These are phyloP conservation scores for Stagonosporopsis rhizophila DNA, from an alignment of 2,329 filamentous ascomycete species.

Conservation along the genomic window DNA sequence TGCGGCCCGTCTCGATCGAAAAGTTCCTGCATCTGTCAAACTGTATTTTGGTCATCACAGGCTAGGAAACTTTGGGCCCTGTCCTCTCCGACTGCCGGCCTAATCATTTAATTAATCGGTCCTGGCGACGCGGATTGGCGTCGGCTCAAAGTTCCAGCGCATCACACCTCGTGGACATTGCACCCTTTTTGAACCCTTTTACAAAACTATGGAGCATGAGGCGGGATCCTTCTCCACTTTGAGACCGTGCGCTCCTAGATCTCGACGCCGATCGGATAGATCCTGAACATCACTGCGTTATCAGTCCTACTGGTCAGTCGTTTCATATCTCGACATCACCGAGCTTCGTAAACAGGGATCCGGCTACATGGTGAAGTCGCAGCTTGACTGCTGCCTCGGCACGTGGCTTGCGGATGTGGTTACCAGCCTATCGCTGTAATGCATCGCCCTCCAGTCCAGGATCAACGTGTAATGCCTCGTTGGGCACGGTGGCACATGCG, in stretches of 20 bases:
- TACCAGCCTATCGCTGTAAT: not conserved
- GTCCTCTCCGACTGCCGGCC: not conserved
- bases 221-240: not conserved
- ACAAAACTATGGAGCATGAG: not conserved
- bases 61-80: not conserved
- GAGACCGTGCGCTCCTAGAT: not conserved
- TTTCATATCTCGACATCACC: not conserved
- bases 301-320: not conserved
- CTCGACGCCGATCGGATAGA: not conserved
- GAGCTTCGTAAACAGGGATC: not conserved
- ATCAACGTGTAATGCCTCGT: slow-evolving; percentile 2
- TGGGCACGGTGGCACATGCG: slow-evolving; percentile 1
- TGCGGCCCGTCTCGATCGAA: not conserved
- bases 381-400: not conserved
- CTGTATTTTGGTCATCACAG: not conserved
- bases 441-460: slow-evolving; percentile 3
- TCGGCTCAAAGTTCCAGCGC: not conserved
- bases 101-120: not conserved
- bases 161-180: not conserved
- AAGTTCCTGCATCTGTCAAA: slow-evolving; percentile 7
- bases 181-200: not conserved
- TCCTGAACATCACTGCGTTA: not conserved
- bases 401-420: slow-evolving; percentile 2
- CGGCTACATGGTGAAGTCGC: not conserved
- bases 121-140: not conserved